Percentiles rank a stretch among this genome's conserved stretches.
These are phyloP conservation scores for Pseudocercospora pini-densiflorae DNA, from an alignment of 2,329 filamentous ascomycete genomes.

Conservation along the genomic window DNA sequence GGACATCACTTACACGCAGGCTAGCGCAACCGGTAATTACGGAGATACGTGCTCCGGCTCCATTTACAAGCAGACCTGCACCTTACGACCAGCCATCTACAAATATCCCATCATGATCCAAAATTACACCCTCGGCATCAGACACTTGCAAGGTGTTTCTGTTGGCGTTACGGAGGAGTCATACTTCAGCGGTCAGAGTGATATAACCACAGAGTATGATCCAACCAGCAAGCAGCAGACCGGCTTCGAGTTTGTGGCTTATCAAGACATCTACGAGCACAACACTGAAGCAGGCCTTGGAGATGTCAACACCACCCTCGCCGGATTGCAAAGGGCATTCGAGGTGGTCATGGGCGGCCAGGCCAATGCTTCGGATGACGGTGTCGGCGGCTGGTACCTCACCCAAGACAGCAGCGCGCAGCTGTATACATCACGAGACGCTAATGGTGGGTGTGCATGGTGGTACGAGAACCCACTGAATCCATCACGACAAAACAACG, in stretches of 20 bases:
- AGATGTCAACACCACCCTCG: slow-evolving; percentile 7
- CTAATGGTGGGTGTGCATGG: not conserved
- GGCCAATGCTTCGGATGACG: slow-evolving; percentile 12
- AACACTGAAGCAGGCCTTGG: not conserved
- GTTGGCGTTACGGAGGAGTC: not conserved
- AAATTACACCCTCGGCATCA: not conserved
- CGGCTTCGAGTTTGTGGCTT: not conserved
- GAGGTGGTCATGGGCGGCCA: slow-evolving; percentile 18
- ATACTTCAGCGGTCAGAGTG: not conserved
- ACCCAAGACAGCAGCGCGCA: slow-evolving; percentile 7
- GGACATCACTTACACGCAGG: not conserved
- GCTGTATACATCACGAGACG: slow-evolving; percentile 8
- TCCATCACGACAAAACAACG: not conserved
- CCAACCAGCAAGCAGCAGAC: slow-evolving; percentile 8
- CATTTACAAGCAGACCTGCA: slow-evolving; percentile 8
- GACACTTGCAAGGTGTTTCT: not conserved
- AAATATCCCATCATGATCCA: slow-evolving; percentile 11
- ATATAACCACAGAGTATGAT: not conserved
- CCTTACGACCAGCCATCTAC: slow-evolving; percentile 5
- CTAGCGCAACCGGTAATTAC: not conserved
- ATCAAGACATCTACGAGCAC: not conserved
- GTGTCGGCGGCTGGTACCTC: slow-evolving; percentile 5
- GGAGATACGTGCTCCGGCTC: not conserved
- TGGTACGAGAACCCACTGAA: slow-evolving; percentile 10
- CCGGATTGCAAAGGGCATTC: slow-evolving; percentile 19